Evolutionary conservation across 306 rosid genomes (phyloP).

Genomic region (Biancaea sappan): DNA sequence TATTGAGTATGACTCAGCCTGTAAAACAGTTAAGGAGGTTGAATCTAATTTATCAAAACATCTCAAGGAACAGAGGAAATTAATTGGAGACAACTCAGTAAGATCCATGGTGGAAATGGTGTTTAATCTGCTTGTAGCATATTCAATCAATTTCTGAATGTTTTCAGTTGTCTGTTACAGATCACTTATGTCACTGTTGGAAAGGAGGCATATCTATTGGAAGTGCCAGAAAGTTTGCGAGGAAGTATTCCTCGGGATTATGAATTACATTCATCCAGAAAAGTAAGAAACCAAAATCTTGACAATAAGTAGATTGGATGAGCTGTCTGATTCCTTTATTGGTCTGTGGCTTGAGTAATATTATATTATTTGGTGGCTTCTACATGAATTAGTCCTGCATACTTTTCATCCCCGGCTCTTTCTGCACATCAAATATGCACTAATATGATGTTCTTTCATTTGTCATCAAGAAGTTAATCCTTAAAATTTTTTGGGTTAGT

Average conservation of each 20-base stretch:
- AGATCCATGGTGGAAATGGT: slow-evolving; percentile 28
- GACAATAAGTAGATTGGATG: slow-evolving; percentile 21
- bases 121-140: slow-evolving; percentile 27
- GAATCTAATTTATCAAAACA: slow-evolving; percentile 58
- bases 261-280: slow-evolving; percentile 80
- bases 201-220: slow-evolving; percentile 82
- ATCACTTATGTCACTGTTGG: slow-evolving; percentile 75
- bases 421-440: background rate
- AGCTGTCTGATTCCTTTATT: background rate
- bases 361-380: slow-evolving; percentile 3
- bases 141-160: slow-evolving; percentile 23
- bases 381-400: background rate
- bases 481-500: no score
- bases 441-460: no score
- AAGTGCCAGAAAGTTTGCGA: slow-evolving; percentile 78
- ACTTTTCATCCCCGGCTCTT: no score
- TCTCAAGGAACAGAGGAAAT: slow-evolving; percentile 70
- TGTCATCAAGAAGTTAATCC: no score
- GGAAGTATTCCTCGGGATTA: slow-evolving; percentile 61
- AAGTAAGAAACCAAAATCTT: slow-evolving; percentile 49
- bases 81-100: slow-evolving; percentile 70
- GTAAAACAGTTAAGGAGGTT: slow-evolving; percentile 65
- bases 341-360: slow-evolving; percentile 12
- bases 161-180: slow-evolving; percentile 48
- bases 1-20: slow-evolving; percentile 77